A percentile compares a stretch with the other conserved stretches of the same genome.
Conservation (phyloP, 148 eudicot species). For the Rhododendron mucronatum region DNA sequence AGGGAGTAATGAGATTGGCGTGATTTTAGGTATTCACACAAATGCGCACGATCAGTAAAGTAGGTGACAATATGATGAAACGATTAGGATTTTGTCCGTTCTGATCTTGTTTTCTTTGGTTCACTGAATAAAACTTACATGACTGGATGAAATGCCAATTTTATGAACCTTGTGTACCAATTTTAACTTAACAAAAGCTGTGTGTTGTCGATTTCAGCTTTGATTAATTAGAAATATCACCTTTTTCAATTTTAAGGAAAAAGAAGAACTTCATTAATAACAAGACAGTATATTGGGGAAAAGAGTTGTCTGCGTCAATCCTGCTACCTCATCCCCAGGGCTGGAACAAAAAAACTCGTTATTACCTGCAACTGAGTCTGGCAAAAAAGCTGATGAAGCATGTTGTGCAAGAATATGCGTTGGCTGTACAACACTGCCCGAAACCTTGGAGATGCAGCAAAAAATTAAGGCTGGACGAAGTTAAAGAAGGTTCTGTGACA, state of each 20-base stretch:
- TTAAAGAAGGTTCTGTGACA: too few relatives aligned
- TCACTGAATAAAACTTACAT: neutral
- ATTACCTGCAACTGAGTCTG: neutral
- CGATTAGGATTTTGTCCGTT: neutral
- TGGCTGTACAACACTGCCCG: too few relatives aligned
- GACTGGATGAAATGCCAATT: neutral
- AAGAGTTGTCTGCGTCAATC: neutral
- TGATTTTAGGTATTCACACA: conserved; percentile 6
- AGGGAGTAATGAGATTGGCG: neutral
- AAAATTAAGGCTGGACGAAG: too few relatives aligned
- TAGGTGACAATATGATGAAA: too few relatives aligned
- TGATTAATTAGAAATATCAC: neutral
- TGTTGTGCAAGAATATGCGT: too few relatives aligned
- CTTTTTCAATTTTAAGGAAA: neutral
- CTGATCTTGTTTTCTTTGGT: neutral
- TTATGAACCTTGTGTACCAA: neutral
- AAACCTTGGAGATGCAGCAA: too few relatives aligned
- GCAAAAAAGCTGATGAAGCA: neutral
- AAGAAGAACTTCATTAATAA: neutral
- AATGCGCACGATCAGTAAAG: too few relatives aligned
- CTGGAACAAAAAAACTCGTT: neutral
- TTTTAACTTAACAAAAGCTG: neutral
- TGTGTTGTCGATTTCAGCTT: too few relatives aligned
- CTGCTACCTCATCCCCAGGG: neutral
- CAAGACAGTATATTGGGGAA: neutral